Base-by-base conservation (phyloP, 768 basidiomycete genomes). In the Lactarius indigo region DNA sequence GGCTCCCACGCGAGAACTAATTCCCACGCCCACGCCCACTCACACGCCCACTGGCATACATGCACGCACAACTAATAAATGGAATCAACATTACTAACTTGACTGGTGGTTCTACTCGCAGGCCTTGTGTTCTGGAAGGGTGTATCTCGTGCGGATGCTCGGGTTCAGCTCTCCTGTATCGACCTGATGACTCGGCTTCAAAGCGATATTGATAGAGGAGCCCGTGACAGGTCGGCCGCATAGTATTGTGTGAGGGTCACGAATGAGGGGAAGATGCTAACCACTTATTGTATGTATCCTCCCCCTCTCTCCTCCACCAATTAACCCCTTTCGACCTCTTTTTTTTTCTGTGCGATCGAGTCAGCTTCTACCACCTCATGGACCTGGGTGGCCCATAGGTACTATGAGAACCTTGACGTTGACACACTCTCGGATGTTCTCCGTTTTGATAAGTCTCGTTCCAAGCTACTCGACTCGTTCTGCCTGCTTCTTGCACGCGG, bases 401-500 rank as follows among this genome's bases (percentile, higher is more conserved):
- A n/a, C n/a, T n/a, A 81, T 73, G 87, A 50, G 13, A 23, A 50
- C 47, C 2, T 26, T 26, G 20, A 90, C 69, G 70, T 83, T 20
- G 78, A 91, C 59, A 82, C 92, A 64, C 80, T 89, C 57, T 90
- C 88, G 3, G 89, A 92, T 76, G 79, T 92, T 13, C 80, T 92
- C 30, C 87, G 90, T 75, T 90, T 91, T 73, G 79, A 85, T 72
- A 70, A 72, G 61, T 87, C 85, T 52, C 90, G 90, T 73, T 80
- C 78, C 64, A 80, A 75, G 26, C 80, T 90, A 42, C 73, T 91
- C 30, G 67, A 74, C 5, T 87, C 88, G 8, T 73, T 87, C 23
- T 71, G 71, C 0, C 71, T 77, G 31, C 80, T 91, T 15, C 81
- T 91, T 12, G 74, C 77, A 15, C 80, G 74, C 52, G 73, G 76